phyloP scores from a whole-genome alignment of 2,329 filamentous ascomycete species.

The Graphilbum fragrans region DNA sequence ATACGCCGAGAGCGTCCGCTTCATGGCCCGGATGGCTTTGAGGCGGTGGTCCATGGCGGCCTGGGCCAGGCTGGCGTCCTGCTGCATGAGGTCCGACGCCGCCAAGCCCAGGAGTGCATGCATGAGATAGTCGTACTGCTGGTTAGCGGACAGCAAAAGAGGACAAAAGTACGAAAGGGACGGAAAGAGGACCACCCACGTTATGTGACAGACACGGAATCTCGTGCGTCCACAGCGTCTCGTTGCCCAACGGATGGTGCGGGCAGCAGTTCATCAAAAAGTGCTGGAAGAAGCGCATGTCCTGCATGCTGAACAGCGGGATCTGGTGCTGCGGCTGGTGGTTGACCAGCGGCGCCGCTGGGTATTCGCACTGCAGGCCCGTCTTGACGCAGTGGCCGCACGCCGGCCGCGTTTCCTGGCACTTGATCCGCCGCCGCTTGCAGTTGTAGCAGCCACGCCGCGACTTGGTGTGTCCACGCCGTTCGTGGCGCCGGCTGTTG shows the following conservation, averaged over 20 bases:
- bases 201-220: constrained; percentile 56
- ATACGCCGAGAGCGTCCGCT: constrained; percentile 35
- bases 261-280: constrained; percentile 51
- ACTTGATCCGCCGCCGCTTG: constrained; percentile 56
- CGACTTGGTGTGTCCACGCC: constrained; percentile 55
- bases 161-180: not conserved
- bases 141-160: not conserved
- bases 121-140: constrained; percentile 53
- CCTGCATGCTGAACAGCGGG: constrained; percentile 46
- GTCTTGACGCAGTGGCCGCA: constrained; percentile 53
- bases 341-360: constrained; percentile 33
- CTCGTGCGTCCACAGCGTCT: constrained; percentile 54
- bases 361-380: constrained; percentile 51
- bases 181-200: constrained; percentile 24
- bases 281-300: constrained; percentile 60
- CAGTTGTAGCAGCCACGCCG: constrained; percentile 55
- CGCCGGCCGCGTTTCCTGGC: constrained; percentile 51
- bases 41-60: constrained; percentile 53
- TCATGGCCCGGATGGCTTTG: constrained; percentile 51
- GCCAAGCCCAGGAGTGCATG: constrained; percentile 57
- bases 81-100: constrained; percentile 49
- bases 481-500: constrained; percentile 30
- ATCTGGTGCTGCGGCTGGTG: constrained; percentile 47
- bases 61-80: constrained; percentile 37
- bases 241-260: constrained; percentile 51